phyloP scores from a whole-genome alignment of 2,329 filamentous ascomycete species.

The Escovopsis sp. region DNA sequence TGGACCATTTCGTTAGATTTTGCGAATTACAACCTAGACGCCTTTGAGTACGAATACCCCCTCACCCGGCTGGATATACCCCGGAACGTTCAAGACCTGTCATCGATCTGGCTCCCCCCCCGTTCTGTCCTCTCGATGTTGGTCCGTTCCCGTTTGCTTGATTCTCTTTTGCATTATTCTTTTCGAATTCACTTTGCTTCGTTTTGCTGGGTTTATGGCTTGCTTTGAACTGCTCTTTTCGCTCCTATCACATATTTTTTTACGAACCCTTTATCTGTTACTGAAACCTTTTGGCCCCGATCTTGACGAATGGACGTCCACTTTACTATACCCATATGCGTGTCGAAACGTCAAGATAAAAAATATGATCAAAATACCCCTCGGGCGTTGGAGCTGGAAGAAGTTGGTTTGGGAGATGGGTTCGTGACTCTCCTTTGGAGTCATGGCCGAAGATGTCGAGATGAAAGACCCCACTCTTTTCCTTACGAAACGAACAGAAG shows the following conservation, averaged over 20 bases:
- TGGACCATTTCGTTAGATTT: slow-evolving; percentile 76
- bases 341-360: slow-evolving; percentile 17
- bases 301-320: slow-evolving; percentile 21
- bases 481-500: too few relatives aligned
- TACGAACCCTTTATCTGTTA: slow-evolving; percentile 9
- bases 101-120: slow-evolving; percentile 18
- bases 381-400: slow-evolving; percentile 12
- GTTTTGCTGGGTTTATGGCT: slow-evolving; percentile 7
- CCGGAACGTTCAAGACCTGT: slow-evolving; percentile 39
- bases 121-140: slow-evolving; percentile 12
- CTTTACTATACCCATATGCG: slow-evolving; percentile 22
- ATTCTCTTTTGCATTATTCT: slow-evolving; percentile 9
- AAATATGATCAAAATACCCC: slow-evolving; percentile 21
- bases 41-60: slow-evolving; percentile 37
- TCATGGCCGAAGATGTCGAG: not conserved
- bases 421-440: slow-evolving; percentile 4
- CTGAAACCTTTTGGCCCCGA: slow-evolving; percentile 12
- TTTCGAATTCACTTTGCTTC: slow-evolving; percentile 5
- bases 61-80: slow-evolving; percentile 46
- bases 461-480: too few relatives aligned
- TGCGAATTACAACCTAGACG: slow-evolving; percentile 22
- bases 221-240: slow-evolving; percentile 6
- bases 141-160: slow-evolving; percentile 5
- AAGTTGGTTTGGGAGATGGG: slow-evolving; percentile 14
- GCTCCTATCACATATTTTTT: not conserved